Base-by-base conservation (phyloP, 2,329 filamentous ascomycete species). In the Eurotiales sp. region DNA sequence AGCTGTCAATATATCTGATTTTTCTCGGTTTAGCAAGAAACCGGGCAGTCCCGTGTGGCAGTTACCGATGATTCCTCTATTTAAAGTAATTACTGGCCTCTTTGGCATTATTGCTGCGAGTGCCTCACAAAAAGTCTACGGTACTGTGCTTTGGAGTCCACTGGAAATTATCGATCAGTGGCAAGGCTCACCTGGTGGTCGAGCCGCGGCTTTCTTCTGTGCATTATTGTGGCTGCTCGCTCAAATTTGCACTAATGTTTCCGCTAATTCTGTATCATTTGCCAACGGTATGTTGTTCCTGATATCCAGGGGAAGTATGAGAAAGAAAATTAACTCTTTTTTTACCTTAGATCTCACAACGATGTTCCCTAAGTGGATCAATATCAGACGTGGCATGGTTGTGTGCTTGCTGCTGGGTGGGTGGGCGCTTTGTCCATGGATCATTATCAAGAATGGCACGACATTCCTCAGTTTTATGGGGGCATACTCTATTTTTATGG, bases 41-140 rank as follows among this genome's bases (percentile, higher is more conserved):
- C 59, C 61, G 10, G 56, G 58, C 22, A 56, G 55, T n/a, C 64
- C 25, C 6, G 58, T 73, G 30, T 76, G 74, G 73, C 70, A 76
- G 65, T 64, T 19, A 64, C 69, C 44, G 62, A 70, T 55, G 63
- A 55, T 62, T 6, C 59, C 59, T 14, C 51, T 63, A 11, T 52
- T 77, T 56, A 77, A 73, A 25, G 75, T 77, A 29, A 72, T 74
- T 8, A 59, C 77, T 49, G 76, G 74, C 6, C 72, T 79, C n/a
- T 51, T 51, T 32, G 48, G 48, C 11, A 51, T 51, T 39, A 45
- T 51, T 32, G 48, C 48, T 23, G 48, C 41, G 8, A 51, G 48
- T 39, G 48, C 48, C n/a, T 51, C 48, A 12, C 48, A 51, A 36
- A 27, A 7, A 45, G 15, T 51, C 11, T 51, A 51, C n/a, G 48